Base-by-base conservation (phyloP, 2,329 filamentous ascomycete genomes). In the Cadophora malorum region DNA sequence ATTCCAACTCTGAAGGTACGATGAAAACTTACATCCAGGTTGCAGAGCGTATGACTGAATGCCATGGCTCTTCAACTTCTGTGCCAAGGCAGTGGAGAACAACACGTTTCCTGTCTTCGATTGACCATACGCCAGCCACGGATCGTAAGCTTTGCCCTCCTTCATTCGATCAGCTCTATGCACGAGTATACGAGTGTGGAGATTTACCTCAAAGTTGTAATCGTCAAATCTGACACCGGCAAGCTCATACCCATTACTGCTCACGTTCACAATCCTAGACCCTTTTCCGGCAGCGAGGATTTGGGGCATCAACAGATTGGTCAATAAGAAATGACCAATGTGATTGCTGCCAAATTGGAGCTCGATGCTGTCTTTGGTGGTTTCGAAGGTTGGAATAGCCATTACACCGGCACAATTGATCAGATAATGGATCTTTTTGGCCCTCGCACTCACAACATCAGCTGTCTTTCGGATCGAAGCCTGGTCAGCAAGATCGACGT, bases 371-470 rank as follows among this genome's bases (percentile, higher is more conserved):
- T 84, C 82, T 0, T 70, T 68, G 0, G 79, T 79, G 7, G 74
- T 68, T 12, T 67, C 67, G 1, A 67, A 67, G 19, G 73, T 77
- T 0, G 74, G 71, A 2, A 77, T 63, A 1, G 76, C 80, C 82
- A 83, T 83, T 56, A 83, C 76, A 0, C 73, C 78, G 0, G 82
- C 81, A 66, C 81, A 82, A 66, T 83, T 83, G 12, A 83, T 78
- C 16, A 83, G 64, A 4, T 81, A 76, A 49, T 83, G 79, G 19
- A 83, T 77, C 10, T 71, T 69, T 72, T 74, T 45, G 2, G 80
- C 75, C 74, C 77, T 79, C 0, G 66, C 49, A 10, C 78, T 79
- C 4, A 83, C 76, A 9, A 76, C 74, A 0, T 70, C 72, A 1
- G 81, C 81, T 0, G 82, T 79, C 1, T 72, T 66, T 19, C 82